These are phyloP conservation scores for Purshia tridentata DNA, from an alignment of 306 rosid genomes.

Conservation along the genomic window DNA sequence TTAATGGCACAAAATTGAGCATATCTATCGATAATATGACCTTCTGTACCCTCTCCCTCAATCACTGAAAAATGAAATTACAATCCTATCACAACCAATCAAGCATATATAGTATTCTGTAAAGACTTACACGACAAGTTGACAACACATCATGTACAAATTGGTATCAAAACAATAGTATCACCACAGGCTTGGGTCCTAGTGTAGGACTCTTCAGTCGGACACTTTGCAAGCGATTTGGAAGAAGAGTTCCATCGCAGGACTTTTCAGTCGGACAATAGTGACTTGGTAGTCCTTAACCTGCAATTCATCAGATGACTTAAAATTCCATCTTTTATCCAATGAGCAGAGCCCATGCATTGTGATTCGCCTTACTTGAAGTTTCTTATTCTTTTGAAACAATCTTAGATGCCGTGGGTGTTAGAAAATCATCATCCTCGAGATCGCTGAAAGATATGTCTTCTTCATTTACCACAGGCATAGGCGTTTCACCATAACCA, in stretches of 20 bases:
- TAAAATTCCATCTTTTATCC: conserved; percentile 29
- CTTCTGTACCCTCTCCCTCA: conserved; percentile 7
- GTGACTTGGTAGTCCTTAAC: not conserved
- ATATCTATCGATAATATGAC: conserved; percentile 4
- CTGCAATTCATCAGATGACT: not conserved
- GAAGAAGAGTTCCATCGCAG: conserved; percentile 2
- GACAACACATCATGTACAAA: conserved; percentile 51
- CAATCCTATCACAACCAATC: conserved; percentile 31
- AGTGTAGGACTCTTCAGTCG: conserved; percentile 1
- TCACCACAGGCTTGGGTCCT: conserved; percentile 5
- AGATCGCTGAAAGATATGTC: conserved; percentile 98
- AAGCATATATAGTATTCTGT: conserved; percentile 29
- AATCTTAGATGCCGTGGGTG: conserved; percentile 38
- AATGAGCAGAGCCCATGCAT: conserved; percentile 13
- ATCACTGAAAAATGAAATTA: conserved; percentile 22
- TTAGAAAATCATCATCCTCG: conserved; percentile 72
- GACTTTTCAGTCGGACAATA: not conserved
- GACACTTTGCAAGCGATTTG: not conserved
- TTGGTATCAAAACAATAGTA: conserved; percentile 25
- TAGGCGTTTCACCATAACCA: conserved; percentile 35
- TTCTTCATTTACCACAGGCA: conserved; percentile 56
- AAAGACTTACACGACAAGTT: conserved; percentile 19
- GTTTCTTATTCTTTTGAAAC: conserved; percentile 41
- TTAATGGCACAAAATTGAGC: not conserved
- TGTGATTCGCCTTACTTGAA: not conserved